These are phyloP conservation scores for Botrytis fabae DNA, from an alignment of 2,329 filamentous ascomycete species.

Conservation along the genomic window DNA sequence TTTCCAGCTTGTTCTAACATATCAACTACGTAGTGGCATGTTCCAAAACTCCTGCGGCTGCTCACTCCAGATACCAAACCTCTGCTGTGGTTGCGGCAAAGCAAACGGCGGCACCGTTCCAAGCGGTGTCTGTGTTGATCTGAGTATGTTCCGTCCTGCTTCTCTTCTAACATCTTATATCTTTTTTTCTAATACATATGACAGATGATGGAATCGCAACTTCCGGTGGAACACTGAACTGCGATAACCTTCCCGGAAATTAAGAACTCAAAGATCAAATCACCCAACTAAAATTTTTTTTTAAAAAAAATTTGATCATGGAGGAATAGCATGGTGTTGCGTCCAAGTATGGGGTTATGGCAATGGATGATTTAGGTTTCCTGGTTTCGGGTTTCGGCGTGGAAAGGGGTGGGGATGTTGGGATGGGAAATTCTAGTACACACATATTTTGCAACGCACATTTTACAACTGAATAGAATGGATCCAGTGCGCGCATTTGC, in stretches of 20 bases:
- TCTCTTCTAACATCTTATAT: background rate
- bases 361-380: background rate
- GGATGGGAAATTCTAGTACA: background rate
- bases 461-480: background rate
- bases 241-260: slow-evolving; percentile 10
- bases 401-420: background rate
- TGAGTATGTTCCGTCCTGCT: background rate
- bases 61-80: slow-evolving; percentile 5
- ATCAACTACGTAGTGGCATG: slow-evolving; percentile 9
- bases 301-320: background rate
- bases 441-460: background rate
- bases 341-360: background rate
- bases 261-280: background rate
- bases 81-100: slow-evolving; percentile 8
- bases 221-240: slow-evolving; percentile 7
- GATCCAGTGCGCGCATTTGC: background rate
- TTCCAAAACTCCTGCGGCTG: slow-evolving; percentile 20
- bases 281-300: too few species aligned
- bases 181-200: background rate
- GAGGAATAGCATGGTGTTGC: background rate
- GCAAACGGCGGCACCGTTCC: slow-evolving; percentile 1
- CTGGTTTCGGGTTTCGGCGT: background rate
- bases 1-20: background rate
- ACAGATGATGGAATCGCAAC: slow-evolving; percentile 14
- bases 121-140: slow-evolving; percentile 11